These are phyloP conservation scores for Leishmania lainsoni DNA, from an alignment of 208 protist species.

Conservation along the genomic window DNA sequence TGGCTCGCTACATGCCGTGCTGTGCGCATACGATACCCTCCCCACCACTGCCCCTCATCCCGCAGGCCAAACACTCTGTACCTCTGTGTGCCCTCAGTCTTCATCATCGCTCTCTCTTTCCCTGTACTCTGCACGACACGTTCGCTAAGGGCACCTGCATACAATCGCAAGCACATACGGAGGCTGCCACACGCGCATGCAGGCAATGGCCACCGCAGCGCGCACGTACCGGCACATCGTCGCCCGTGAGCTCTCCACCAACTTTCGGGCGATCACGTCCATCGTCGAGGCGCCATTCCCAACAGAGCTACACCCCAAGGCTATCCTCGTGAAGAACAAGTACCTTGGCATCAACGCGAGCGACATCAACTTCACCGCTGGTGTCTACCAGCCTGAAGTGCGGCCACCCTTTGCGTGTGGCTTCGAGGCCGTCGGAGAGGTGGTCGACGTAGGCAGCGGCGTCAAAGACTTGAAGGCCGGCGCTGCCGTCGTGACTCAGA, in stretches of 20 bases:
- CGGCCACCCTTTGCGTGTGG: constrained; percentile 84
- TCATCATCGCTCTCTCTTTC: not conserved
- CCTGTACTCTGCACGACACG: not conserved
- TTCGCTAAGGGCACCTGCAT: not conserved
- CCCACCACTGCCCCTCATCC: no score
- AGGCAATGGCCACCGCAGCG: constrained; percentile 16
- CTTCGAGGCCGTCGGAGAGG: constrained; percentile 85
- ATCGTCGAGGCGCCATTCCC: constrained; percentile 48
- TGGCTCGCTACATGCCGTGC: not conserved
- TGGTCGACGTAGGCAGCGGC: constrained; percentile 53
- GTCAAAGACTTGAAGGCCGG: constrained; percentile 54
- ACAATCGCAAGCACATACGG: not conserved
- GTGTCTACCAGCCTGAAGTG: constrained; percentile 77
- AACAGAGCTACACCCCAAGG: constrained; percentile 48
- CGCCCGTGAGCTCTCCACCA: constrained; percentile 57
- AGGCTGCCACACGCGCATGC: not conserved
- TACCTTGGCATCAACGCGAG: constrained; percentile 91
- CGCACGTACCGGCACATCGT: constrained; percentile 67
- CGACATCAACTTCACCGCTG: constrained; percentile 89
- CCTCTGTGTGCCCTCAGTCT: not conserved
- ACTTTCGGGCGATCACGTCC: constrained; percentile 64
- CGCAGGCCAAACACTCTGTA: not conserved
- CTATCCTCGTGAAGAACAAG: constrained; percentile 74
- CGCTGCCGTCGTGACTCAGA: constrained; percentile 70
- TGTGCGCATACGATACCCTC: not conserved